Base-by-base conservation (phyloP, 257 asterid species). In the Cordia subcordata region DNA sequence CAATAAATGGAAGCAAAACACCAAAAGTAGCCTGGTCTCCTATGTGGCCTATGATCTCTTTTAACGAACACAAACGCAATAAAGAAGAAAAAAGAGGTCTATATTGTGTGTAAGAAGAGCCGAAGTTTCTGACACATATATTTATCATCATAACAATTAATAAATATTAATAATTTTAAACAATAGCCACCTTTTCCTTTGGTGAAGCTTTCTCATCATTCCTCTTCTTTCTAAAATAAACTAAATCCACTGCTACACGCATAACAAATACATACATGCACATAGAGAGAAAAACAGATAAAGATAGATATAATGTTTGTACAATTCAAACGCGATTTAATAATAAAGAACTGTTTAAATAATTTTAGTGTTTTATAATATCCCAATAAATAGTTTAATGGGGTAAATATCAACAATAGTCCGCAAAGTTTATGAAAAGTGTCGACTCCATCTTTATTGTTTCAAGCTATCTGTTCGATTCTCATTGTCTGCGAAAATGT, bases 1-100 rank as follows among this genome's bases (percentile, higher is more conserved):
- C 84, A 81, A 79, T 73, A 73, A 81, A 73, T 79, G 82, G 78
- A 78, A 68, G 71, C 60, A n/a, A 63, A 56, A 75, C 42, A 42
- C 69, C 72, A 50, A 79, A 68, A 74, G 76, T 69, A 79, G 75
- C 49, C 74, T 66, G 45, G 40, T 55, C 27, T 33, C 37, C 69
- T 70, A 19, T 71, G 67, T 62, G 63, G 60, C 37, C 63, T 63
- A 44, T 71, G n/a, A n/a, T n/a, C n/a, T n/a, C n/a, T 89, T 83
- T 86, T 83, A 72, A 59, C 76, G 72, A 44, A 38, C 80, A 65
- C 63, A 45, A 61, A 69, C 65, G 58, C 68, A 66, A 55, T 27
- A 22, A 35, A 13, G 39, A 44, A 61, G 53, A 74, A 57, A 72
- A 45, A 14, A 56, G 35, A 67, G 57, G 61, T 18, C 55, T 81